These are phyloP conservation scores for Antarctomyces pellizariae DNA, from an alignment of 495 filamentous ascomycete species.

Conservation along the genomic window DNA sequence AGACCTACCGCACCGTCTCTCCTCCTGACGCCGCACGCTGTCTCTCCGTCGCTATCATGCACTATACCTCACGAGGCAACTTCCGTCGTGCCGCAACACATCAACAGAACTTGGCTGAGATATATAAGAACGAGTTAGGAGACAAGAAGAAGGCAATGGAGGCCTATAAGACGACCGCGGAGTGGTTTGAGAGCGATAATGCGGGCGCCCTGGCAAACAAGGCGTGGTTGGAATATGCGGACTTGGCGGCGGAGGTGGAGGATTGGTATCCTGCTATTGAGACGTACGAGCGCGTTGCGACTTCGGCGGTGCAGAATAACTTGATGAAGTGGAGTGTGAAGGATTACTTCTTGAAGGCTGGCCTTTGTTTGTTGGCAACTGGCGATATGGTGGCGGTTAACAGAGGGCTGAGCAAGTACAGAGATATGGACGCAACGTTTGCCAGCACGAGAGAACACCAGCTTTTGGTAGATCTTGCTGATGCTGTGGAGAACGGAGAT, in stretches of 20 bases:
- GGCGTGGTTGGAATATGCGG: conserved; percentile 68
- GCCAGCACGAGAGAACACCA: conserved; percentile 51
- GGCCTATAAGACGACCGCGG: conserved; percentile 57
- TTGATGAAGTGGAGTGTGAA: conserved; percentile 82
- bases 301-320: conserved; percentile 46
- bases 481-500: conserved; percentile 46
- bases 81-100: conserved; percentile 72
- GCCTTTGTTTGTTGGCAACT: conserved; percentile 57
- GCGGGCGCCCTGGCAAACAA: conserved; percentile 85
- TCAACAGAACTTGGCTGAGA: conserved; percentile 62
- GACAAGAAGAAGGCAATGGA: conserved; percentile 55
- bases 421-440: conserved; percentile 61
- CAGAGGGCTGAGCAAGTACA: conserved; percentile 57
- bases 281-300: conserved; percentile 59
- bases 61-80: conserved; percentile 67
- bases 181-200: conserved; percentile 72
- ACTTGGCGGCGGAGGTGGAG: conserved; percentile 53
- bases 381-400: conserved; percentile 52
- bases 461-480: conserved; percentile 48
- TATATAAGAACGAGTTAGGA: conserved; percentile 56
- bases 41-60: conserved; percentile 46
- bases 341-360: conserved; percentile 80
- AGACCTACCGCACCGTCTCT: conserved; percentile 60
- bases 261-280: conserved; percentile 67
- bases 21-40: conserved; percentile 59